Evolutionary conservation across 108 stramenopile species (phyloP), one percentile per base, ranked within the genome.

Genomic region (Nannochloropsis oceanica): DNA sequence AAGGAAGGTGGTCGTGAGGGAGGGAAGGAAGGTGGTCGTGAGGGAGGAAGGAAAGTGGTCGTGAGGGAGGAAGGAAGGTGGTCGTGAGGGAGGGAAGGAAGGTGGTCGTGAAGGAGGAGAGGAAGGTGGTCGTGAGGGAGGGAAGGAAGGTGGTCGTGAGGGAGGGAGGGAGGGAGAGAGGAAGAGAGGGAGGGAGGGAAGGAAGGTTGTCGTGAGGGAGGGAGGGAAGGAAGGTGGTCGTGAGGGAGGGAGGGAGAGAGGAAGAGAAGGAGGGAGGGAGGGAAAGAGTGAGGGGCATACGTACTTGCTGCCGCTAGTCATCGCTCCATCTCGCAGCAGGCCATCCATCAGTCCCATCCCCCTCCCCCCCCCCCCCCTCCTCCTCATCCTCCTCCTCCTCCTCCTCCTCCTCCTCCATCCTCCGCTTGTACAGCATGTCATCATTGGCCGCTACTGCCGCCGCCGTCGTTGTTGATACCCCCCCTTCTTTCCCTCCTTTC

Each of bases 101-200:
- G 22, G 97, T 97, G 90, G 96, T 96, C 26, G 96, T 91, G 81
- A 91, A 92, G 80, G 94, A 82, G 7, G 93, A 94, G 81, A 94
- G 92, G 86, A 94, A 93, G 42, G 92, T 88, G 88, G 89, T 85
- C 10, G 94, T 92, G 84, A 88, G 43, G 34, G 87, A 50, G 46
- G 46, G 13, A 50, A 14, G 46, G 46, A 50, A 14, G 46, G 12
- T 13, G 46, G 46, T 50, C 12, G 46, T 12, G 12, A 50, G 46
- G 46, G 12, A 50, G 46, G 46, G 12, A 50, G 46, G 46, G 12
- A 50, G 46, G 46, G 12, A 50, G 46, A 14, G 46, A 50, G 46
- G 46, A 14, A 50, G 46, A 14, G 46, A 50, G 46, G 46, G 46
- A 50, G 46, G 46, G 46, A 50, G 46, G 46, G 46, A 50, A 14